Conservation (phyloP, 2,329 filamentous ascomycete species). For the Exophiala phaeomuriformis region DNA sequence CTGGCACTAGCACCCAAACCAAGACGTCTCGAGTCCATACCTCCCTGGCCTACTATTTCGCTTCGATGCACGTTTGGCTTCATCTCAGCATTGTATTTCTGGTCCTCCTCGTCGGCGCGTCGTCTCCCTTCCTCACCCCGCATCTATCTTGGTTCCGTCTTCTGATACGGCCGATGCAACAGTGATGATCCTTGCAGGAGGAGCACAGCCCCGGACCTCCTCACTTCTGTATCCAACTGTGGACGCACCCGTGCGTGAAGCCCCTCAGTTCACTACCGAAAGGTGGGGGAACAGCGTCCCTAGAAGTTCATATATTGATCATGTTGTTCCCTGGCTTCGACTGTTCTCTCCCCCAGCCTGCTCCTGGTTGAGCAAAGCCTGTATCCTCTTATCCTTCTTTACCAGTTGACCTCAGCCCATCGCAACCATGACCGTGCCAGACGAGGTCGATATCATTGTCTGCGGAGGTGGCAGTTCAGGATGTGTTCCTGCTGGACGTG, state of each 20-base stretch:
- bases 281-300: conserved; percentile 7
- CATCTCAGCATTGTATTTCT: conserved; percentile 1
- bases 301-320: conserved; percentile 15
- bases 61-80: conserved; percentile 14
- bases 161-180: neutral
- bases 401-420: neutral
- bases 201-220: conserved; percentile 7
- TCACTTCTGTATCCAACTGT: conserved; percentile 4
- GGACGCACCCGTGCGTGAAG: conserved; percentile 8
- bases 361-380: conserved; percentile 27
- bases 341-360: conserved; percentile 14
- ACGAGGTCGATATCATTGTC: conserved; percentile 75
- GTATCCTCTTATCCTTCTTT: neutral
- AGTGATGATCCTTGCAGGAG: conserved; percentile 14
- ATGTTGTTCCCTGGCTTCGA: conserved; percentile 2
- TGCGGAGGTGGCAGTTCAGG: conserved; percentile 62
- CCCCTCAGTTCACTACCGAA: conserved; percentile 21
- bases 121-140: conserved; percentile 14
- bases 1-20: neutral
- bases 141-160: conserved; percentile 10
- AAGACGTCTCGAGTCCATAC: neutral
- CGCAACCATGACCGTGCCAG: conserved; percentile 54
- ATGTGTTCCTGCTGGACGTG: conserved; percentile 37
- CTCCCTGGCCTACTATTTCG: neutral
- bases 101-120: conserved; percentile 1